Evolutionary conservation across 2,329 filamentous ascomycete species (phyloP).

Genomic region (Colletotrichum coccodes): DNA sequence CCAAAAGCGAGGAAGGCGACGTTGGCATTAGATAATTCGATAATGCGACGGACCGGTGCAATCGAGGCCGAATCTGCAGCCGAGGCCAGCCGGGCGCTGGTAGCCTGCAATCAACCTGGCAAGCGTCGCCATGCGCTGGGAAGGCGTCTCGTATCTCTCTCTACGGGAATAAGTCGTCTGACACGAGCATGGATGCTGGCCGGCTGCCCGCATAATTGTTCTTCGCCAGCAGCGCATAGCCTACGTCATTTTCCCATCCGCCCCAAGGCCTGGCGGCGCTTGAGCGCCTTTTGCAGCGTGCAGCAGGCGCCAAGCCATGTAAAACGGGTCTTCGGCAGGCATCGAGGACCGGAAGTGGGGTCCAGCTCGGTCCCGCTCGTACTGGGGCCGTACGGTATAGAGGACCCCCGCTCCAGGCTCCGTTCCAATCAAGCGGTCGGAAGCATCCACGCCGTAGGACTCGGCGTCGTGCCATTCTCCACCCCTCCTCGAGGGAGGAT

Average conservation of each 20-base stretch:
- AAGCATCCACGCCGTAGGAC: not conserved
- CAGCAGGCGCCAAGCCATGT: not conserved
- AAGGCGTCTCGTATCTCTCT: not conserved
- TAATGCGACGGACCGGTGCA: not conserved
- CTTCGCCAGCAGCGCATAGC: not conserved
- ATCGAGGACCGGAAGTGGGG: not conserved
- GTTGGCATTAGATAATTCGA: slow-evolving; percentile 12
- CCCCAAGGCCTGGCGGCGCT: not conserved
- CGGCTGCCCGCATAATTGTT: not conserved
- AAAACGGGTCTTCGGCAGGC: slow-evolving; percentile 2
- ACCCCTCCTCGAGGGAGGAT: not conserved
- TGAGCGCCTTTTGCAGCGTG: not conserved
- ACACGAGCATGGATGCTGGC: not conserved
- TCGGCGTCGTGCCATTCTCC: slow-evolving; percentile 1
- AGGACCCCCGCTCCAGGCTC: not conserved
- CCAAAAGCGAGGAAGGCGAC: not conserved
- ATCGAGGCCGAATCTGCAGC: not conserved
- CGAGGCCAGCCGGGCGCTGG: not conserved
- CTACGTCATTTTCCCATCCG: not conserved
- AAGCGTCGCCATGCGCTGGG: not conserved
- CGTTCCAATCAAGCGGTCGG: slow-evolving; percentile 11
- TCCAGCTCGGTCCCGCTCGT: not conserved
- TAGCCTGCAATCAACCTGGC: too few relatives aligned
- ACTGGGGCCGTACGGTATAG: not conserved
- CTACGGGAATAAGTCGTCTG: not conserved